Percentiles rank a stretch among this genome's conserved stretches.
Evolutionary conservation across 371 early-diverging fungal species (phyloP).

Genomic region (Mortierella sp.): DNA sequence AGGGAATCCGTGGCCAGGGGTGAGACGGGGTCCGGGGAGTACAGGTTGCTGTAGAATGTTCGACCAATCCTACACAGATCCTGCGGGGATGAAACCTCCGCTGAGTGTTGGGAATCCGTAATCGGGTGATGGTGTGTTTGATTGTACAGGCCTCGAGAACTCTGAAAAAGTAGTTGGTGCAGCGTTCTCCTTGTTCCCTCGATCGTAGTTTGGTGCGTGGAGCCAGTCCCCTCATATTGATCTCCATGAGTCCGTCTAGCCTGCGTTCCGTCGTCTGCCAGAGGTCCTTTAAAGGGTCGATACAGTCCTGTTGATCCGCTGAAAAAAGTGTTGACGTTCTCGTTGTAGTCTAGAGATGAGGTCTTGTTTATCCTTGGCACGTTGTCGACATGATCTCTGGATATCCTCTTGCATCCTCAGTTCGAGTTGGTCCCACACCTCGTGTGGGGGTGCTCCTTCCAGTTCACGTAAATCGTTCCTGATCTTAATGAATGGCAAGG

Average conservation of each 20-base stretch:
- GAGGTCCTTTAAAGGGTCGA: too few relatives aligned
- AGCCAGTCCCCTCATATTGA: neutral
- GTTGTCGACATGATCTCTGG: too few relatives aligned
- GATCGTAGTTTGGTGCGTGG: conserved; percentile 4
- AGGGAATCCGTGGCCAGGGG: neutral
- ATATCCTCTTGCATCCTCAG: too few relatives aligned
- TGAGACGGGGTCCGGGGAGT: neutral
- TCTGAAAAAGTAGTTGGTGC: conserved; percentile 43
- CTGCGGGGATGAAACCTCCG: neutral
- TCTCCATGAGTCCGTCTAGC: neutral
- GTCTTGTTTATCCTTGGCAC: too few relatives aligned
- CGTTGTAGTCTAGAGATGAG: too few relatives aligned
- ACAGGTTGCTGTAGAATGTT: conserved; percentile 1
- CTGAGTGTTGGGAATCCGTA: neutral
- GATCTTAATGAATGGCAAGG: too few relatives aligned
- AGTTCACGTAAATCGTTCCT: too few relatives aligned
- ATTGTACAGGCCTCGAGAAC: conserved; percentile 13
- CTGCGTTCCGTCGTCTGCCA: neutral
- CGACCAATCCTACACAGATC: neutral
- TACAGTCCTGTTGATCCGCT: too few relatives aligned
- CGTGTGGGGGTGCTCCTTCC: too few relatives aligned
- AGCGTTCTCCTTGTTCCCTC: conserved; percentile 50
- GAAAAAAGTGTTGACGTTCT: too few relatives aligned
- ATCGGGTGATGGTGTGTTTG: neutral
- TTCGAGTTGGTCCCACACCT: too few relatives aligned